A percentile compares a stretch with the other conserved stretches of the same genome.
Evolutionary conservation across 345 rosid genomes (phyloP).

Genomic region (Kandelia obovata): DNA sequence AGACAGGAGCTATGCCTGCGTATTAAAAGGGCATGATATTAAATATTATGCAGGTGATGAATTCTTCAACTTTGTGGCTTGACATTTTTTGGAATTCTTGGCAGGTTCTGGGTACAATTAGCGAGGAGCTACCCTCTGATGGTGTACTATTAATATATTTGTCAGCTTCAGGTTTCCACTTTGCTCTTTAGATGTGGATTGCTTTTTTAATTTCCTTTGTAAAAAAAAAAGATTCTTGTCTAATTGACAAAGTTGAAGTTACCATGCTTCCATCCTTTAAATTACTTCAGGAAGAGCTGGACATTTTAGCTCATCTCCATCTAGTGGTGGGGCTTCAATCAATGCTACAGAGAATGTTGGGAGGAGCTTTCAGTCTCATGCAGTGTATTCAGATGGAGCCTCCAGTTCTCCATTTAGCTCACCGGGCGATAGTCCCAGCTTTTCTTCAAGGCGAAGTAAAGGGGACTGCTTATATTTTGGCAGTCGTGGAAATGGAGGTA

Average conservation of each 20-base stretch:
- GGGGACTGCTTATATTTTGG: constrained; percentile 76
- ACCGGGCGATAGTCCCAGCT: constrained; percentile 33
- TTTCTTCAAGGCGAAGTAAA: constrained; percentile 41
- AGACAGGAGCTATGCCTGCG: background rate
- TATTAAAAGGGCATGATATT: too few species aligned
- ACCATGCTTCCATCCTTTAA: constrained; percentile 22
- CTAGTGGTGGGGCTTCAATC: constrained; percentile 43
- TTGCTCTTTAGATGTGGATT: constrained; percentile 12
- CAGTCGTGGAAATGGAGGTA: constrained; percentile 76
- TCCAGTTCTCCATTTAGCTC: constrained; percentile 41
- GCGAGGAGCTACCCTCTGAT: constrained; percentile 82
- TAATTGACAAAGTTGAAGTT: constrained; percentile 13
- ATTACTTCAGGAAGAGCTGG: constrained; percentile 48
- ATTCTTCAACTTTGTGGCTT: background rate
- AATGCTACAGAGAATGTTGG: constrained; percentile 39
- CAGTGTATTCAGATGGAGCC: constrained; percentile 42
- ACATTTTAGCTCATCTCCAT: constrained; percentile 41
- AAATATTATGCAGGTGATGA: too few species aligned
- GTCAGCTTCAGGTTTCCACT: constrained; percentile 75
- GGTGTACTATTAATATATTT: constrained; percentile 78
- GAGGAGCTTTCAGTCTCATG: constrained; percentile 49
- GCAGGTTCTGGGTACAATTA: constrained; percentile 83
- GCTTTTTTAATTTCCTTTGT: background rate
- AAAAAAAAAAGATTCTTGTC: background rate
- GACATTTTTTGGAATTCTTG: constrained; percentile 15